Conservation (phyloP, 805 yeast genomes). For the Jamesozyma lodderae region DNA sequence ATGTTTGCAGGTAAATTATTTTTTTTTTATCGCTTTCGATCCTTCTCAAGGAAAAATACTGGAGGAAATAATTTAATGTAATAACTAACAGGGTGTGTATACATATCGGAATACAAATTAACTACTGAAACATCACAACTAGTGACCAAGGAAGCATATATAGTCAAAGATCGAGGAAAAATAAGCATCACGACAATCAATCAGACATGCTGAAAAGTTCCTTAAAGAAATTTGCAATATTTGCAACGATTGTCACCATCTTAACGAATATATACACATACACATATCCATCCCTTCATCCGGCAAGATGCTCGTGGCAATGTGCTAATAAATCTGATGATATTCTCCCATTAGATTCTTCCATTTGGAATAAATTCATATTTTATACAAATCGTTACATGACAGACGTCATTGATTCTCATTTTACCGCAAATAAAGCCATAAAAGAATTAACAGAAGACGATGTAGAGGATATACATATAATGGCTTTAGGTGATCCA, state of each 20-base stretch:
- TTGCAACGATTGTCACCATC: constrained; percentile 31
- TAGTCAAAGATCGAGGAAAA: no score
- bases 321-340: constrained; percentile 11
- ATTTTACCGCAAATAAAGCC: constrained; percentile 8
- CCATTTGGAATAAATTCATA: constrained; percentile 11
- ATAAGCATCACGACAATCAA: background rate
- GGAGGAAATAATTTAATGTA: no score
- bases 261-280: constrained; percentile 55
- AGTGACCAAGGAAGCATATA: no score
- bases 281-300: constrained; percentile 61
- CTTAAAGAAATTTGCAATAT: constrained; percentile 6
- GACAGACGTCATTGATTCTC: constrained; percentile 22
- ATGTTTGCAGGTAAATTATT: no score
- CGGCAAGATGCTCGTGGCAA: constrained; percentile 54
- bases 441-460: constrained; percentile 5
- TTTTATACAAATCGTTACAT: constrained; percentile 25
- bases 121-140: no score
- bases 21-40: no score
- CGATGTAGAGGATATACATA: constrained; percentile 39
- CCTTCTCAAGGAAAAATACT: no score
- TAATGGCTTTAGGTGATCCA: constrained; percentile 91
- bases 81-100: no score
- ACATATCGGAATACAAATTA: no score
- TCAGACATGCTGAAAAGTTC: constrained; percentile 2
- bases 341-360: background rate